Conservation (phyloP, 164 flowering plant genomes). For the Annona squamosa region DNA sequence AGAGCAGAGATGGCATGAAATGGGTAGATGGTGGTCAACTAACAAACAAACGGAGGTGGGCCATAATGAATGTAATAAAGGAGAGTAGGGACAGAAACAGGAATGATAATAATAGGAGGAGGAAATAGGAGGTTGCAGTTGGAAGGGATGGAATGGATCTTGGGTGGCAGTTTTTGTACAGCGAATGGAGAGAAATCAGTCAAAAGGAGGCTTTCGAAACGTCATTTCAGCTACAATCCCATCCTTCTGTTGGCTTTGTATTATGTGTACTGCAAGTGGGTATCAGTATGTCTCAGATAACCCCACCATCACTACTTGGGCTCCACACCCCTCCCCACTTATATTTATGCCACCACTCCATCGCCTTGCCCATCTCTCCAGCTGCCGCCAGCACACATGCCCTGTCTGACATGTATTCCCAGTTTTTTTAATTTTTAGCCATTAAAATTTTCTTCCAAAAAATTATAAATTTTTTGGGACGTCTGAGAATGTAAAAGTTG, state of each 20-base stretch:
- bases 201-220: conserved; percentile 12
- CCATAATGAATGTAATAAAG: background rate
- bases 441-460: too few relatives aligned
- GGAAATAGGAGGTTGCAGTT: background rate
- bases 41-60: background rate
- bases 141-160: conserved; percentile 28
- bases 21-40: background rate
- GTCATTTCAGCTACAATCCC: conserved; percentile 20
- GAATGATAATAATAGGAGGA: background rate
- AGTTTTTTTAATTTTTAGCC: too few relatives aligned
- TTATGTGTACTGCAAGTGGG: conserved; percentile 12
- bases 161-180: conserved; percentile 31
- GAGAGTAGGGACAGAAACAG: conserved; percentile 8
- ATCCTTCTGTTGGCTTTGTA: conserved; percentile 12
- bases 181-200: conserved; percentile 13
- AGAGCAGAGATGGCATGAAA: background rate
- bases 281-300: conserved; percentile 18
- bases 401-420: too few relatives aligned
- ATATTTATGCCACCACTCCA: background rate
- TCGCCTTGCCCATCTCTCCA: background rate
- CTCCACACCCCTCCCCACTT: conserved; percentile 11
- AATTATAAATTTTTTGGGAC: too few relatives aligned
- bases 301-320: conserved; percentile 17
- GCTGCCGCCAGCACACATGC: too few relatives aligned
- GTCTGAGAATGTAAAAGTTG: too few relatives aligned